phyloP scores from a whole-genome alignment of 2,329 filamentous ascomycete genomes.

The Sclerotinia trifoliorum region DNA sequence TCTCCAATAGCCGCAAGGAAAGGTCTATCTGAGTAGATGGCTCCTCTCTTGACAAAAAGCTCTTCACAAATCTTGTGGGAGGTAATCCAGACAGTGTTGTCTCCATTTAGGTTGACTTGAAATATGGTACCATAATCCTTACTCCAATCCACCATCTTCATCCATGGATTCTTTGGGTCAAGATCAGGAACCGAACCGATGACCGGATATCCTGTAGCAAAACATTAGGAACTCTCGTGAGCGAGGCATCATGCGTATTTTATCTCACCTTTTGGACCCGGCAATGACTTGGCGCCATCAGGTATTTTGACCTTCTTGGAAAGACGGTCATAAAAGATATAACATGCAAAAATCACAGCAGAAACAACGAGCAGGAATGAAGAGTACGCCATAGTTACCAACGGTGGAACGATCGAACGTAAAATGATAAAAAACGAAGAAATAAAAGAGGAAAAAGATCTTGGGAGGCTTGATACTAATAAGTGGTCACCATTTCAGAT shows the following conservation, averaged over 20 bases:
- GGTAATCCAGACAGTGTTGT: conserved; percentile 42
- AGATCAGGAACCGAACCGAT: conserved; percentile 27
- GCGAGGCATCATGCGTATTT: not conserved
- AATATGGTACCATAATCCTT: conserved; percentile 45
- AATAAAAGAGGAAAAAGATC: not conserved
- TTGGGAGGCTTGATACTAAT: conserved; percentile 5
- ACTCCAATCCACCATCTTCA: conserved; percentile 44
- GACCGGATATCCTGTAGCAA: conserved; percentile 24
- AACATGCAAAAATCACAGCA: conserved; percentile 13
- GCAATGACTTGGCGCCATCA: conserved; percentile 23
- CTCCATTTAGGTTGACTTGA: conserved; percentile 46
- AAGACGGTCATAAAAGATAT: conserved; percentile 12
- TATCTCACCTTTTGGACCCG: conserved; percentile 26
- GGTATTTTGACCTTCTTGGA: conserved; percentile 20
- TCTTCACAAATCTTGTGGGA: conserved; percentile 45
- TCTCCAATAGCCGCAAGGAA: conserved; percentile 23
- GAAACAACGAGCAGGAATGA: conserved; percentile 13
- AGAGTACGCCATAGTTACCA: conserved; percentile 17
- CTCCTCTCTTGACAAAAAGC: conserved; percentile 44
- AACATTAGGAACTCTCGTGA: not conserved
- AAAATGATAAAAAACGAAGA: not conserved
- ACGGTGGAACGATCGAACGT: not conserved
- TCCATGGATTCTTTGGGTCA: conserved; percentile 41
- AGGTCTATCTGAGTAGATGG: conserved; percentile 38
- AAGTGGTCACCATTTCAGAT: not conserved